A percentile compares a stretch with the other conserved stretches of the same genome.
These are phyloP conservation scores for Tetrapisispora fleetii DNA, from an alignment of 805 yeast genomes.

Conservation along the genomic window DNA sequence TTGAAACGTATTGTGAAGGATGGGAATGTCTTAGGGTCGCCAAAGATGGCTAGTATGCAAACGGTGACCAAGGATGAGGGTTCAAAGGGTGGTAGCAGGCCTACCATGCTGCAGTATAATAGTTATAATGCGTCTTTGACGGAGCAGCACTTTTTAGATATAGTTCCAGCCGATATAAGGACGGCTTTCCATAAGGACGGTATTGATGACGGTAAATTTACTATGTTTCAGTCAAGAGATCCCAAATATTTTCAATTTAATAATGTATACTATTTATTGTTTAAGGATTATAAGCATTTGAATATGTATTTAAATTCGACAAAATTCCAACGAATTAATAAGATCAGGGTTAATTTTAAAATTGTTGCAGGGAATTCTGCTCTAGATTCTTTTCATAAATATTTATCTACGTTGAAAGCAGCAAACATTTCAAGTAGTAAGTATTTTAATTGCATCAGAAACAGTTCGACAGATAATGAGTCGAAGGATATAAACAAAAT, in stretches of 20 bases:
- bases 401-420: slow-evolving; percentile 11
- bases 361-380: background rate
- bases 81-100: too few species aligned
- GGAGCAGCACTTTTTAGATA: slow-evolving; percentile 12
- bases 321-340: slow-evolving; percentile 11
- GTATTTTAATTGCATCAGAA: slow-evolving; percentile 8
- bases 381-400: background rate
- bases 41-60: background rate
- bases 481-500: background rate
- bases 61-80: too few species aligned
- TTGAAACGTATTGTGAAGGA: background rate
- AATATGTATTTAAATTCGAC: slow-evolving; percentile 9
- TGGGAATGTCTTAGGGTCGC: slow-evolving; percentile 1
- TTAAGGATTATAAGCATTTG: slow-evolving; percentile 12
- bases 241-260: slow-evolving; percentile 24
- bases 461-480: background rate
- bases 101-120: slow-evolving; percentile 1
- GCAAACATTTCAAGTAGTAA: slow-evolving; percentile 14
- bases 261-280: slow-evolving; percentile 19
- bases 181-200: background rate
- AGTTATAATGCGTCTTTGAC: slow-evolving; percentile 20
- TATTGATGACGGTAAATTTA: slow-evolving; percentile 2
- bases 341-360: slow-evolving; percentile 13
- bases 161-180: slow-evolving; percentile 10
- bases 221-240: slow-evolving; percentile 18